Conservation (phyloP, 768 basidiomycete genomes). For the Calocera viscosa region DNA sequence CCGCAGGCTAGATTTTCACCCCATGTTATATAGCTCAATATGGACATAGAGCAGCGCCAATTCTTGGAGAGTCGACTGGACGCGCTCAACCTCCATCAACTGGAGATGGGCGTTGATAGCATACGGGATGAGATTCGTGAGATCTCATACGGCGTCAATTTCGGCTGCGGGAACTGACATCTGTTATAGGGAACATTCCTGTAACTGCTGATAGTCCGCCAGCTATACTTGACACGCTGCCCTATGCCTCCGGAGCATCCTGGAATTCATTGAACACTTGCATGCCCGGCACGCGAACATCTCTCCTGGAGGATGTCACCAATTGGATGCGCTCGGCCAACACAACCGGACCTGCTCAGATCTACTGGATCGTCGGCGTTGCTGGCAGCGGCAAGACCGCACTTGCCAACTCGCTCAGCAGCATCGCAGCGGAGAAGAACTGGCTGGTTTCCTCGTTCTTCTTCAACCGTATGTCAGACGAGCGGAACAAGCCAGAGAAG, state of each 20-base stretch:
- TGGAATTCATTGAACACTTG: background rate
- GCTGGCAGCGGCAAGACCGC: slow-evolving; percentile 18
- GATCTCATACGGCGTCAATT: background rate
- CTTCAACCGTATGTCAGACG: background rate
- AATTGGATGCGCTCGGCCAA: background rate
- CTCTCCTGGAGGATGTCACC: background rate
- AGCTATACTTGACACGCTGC: background rate
- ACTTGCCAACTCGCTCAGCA: slow-evolving; percentile 9
- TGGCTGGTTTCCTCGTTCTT: background rate
- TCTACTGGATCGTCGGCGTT: slow-evolving; percentile 17
- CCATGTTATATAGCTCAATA: background rate
- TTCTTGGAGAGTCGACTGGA: background rate
- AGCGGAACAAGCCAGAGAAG: background rate
- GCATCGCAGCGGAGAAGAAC: background rate
- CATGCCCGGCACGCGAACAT: background rate
- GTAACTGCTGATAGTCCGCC: background rate
- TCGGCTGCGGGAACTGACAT: background rate
- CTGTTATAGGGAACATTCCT: no score
- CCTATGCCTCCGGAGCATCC: background rate
- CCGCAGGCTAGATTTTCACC: background rate
- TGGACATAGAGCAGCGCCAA: background rate
- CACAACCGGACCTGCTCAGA: background rate
- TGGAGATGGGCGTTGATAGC: background rate
- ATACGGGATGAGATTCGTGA: background rate
- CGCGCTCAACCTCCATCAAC: background rate